Base-by-base conservation (phyloP, 2,329 filamentous ascomycete genomes). In the Alternaria panax region DNA sequence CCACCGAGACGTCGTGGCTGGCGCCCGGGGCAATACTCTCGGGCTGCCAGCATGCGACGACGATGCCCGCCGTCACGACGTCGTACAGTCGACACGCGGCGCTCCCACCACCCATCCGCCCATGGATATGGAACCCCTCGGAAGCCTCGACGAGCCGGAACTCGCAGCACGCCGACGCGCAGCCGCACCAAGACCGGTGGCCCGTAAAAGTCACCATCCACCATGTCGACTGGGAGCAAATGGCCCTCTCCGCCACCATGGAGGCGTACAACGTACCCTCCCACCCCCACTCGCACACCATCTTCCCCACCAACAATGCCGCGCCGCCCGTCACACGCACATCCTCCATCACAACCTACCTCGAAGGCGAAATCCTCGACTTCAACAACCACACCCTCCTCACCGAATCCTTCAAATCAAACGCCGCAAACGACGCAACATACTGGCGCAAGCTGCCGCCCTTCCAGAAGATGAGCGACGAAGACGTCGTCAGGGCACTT, bases 301-400 rank as follows among this genome's bases (percentile, higher is more conserved):
- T 76, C 46, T 62, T 71, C 69, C 56, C 36, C 52, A 64, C 54
- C 53, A 66, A 60, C 24, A 42, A 25, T 8, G 28, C 54, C 14
- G 20, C 63, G 3, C 57, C 58, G 7, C 65, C 68, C 4, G 68
- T 65, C 60, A 72, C 71, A 5, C 75, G 69, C 68, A 80, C 74
- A 59, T 80, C 73, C 64, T 80, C 73, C 8, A 90, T 90, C 57
- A 86, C 86, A 16, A 90, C 87, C 2, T 90, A 87, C 69, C 81
- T 90, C 43, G 88, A 90, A 79, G 88, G 88, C 54, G 88, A 90
- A 70, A 89, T 90, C 60, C 85, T 90, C 61, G 88, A 90, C 71
- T 87, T 84, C 66, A 73, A 72, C 42, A 79, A 74, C 5, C 78
- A 84, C 71, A 81, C 78, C 47, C 79, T 90, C 65, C 78, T 85